A percentile compares a stretch with the other conserved stretches of the same genome.
These are phyloP conservation scores for Vaccinium macrocarpon DNA, from an alignment of 148 eudicot species.

Conservation along the genomic window DNA sequence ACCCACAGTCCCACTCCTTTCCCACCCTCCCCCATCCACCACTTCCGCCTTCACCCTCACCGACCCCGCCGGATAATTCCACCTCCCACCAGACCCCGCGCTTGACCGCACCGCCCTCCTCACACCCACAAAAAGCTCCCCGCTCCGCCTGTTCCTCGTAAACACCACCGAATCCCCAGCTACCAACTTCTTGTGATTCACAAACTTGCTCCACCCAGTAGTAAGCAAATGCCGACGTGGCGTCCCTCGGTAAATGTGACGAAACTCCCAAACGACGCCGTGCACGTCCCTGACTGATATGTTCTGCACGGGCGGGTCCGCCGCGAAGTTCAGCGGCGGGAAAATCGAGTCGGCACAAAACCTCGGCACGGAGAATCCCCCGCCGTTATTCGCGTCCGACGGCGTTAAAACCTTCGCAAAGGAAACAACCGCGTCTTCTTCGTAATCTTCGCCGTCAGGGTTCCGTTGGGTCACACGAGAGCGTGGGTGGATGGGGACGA, in stretches of 20 bases:
- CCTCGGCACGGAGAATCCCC: constrained; percentile 88
- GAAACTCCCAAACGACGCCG: constrained; percentile 50
- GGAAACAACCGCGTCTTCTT: constrained; percentile 33
- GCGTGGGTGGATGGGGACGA: constrained; percentile 31
- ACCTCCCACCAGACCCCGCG: constrained; percentile 13
- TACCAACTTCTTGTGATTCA: constrained; percentile 57
- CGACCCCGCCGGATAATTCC: constrained; percentile 20
- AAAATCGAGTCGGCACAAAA: constrained; percentile 74
- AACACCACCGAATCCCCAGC: constrained; percentile 78
- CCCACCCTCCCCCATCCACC: constrained; percentile 18
- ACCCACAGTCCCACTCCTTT: constrained; percentile 26
- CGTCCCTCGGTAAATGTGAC: constrained; percentile 82
- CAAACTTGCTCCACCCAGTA: constrained; percentile 89
- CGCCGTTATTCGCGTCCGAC: constrained; percentile 88
- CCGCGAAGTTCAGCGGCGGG: constrained; percentile 54
- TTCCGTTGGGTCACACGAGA: background rate
- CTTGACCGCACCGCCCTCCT: constrained; percentile 36
- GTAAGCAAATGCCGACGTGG: constrained; percentile 82
- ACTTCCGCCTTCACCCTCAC: constrained; percentile 20
- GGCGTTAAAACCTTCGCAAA: constrained; percentile 68
- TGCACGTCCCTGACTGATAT: constrained; percentile 42
- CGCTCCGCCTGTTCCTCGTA: constrained; percentile 25
- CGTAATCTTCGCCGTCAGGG: background rate
- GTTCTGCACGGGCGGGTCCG: constrained; percentile 71
- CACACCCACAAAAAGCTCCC: constrained; percentile 53